A percentile compares a stretch with the other conserved stretches of the same genome.
These are phyloP conservation scores for Myxozyma neglecta DNA, from an alignment of 805 yeast species.

Conservation along the genomic window DNA sequence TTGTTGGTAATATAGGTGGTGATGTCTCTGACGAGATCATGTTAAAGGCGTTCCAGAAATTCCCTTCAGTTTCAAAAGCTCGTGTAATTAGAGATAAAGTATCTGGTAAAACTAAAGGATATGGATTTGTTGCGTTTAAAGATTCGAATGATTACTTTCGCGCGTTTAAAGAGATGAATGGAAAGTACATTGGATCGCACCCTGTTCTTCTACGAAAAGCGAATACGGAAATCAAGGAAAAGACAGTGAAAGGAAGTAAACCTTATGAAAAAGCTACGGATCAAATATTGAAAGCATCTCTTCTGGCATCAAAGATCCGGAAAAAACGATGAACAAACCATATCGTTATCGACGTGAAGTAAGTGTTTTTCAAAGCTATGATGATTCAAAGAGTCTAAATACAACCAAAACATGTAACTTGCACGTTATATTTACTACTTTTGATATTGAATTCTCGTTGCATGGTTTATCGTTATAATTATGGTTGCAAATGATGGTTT, in stretches of 20 bases:
- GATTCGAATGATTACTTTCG: slow-evolving; percentile 64
- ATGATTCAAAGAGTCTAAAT: background rate
- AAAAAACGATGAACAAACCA: background rate
- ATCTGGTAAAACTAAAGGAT: slow-evolving; percentile 59
- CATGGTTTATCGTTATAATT: background rate
- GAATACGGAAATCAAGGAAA: slow-evolving; percentile 35
- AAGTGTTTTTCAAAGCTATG: background rate
- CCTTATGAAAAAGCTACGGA: slow-evolving; percentile 24
- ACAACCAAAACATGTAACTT: background rate
- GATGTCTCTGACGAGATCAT: slow-evolving; percentile 63
- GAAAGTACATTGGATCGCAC: slow-evolving; percentile 70
- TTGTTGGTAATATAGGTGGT: slow-evolving; percentile 71
- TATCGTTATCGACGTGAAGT: background rate
- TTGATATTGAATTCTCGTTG: background rate
- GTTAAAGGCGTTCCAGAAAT: slow-evolving; percentile 55
- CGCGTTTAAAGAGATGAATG: slow-evolving; percentile 75
- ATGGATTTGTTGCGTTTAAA: slow-evolving; percentile 70
- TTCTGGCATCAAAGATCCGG: background rate
- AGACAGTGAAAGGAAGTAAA: slow-evolving; percentile 17
- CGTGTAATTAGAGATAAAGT: slow-evolving; percentile 57
- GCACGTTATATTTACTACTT: background rate
- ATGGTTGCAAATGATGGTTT: background rate
- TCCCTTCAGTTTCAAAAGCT: slow-evolving; percentile 55
- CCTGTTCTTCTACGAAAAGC: slow-evolving; percentile 72
- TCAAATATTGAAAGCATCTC: slow-evolving; percentile 12